Conservation (phyloP, 495 filamentous ascomycete species). For the Penicillium bovifimosum region DNA sequence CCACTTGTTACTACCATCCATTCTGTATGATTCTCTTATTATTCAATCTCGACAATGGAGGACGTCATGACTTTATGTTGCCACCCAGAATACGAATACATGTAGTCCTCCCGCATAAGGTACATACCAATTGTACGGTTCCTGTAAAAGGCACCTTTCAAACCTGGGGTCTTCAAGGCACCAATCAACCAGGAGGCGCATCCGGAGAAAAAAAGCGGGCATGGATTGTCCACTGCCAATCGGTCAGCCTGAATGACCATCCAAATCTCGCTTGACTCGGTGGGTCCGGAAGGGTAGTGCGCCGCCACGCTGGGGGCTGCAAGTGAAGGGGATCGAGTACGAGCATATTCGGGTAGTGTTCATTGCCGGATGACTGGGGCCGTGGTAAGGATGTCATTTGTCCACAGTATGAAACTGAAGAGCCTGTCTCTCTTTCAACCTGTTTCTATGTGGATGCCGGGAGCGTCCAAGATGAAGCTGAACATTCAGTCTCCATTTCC, state of each 20-base stretch:
- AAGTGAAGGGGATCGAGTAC: not conserved
- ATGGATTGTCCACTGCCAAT: slow-evolving; percentile 1
- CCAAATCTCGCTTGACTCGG: slow-evolving; percentile 27
- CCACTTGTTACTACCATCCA: not conserved
- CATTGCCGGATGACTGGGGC: not conserved
- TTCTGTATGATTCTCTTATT: too few relatives aligned
- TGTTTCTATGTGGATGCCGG: slow-evolving; percentile 6
- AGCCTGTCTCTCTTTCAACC: not conserved
- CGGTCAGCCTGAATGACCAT: slow-evolving; percentile 16
- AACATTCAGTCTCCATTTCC: slow-evolving; percentile 3
- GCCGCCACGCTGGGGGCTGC: slow-evolving; percentile 10
- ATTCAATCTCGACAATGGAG: not conserved
- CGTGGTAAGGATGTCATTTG: not conserved
- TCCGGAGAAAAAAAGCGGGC: slow-evolving; percentile 30
- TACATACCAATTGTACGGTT: slow-evolving; percentile 4
- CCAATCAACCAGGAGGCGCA: slow-evolving; percentile 23
- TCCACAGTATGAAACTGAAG: not conserved
- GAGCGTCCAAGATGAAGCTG: slow-evolving; percentile 10
- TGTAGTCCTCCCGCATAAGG: slow-evolving; percentile 3
- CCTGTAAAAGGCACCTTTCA: slow-evolving; percentile 12
- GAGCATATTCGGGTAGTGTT: not conserved
- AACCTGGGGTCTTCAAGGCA: slow-evolving; percentile 26
- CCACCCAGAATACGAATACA: slow-evolving; percentile 17
- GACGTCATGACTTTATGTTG: slow-evolving; percentile 29
- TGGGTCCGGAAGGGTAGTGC: slow-evolving; percentile 11